These are phyloP conservation scores for Cylindrotheca fusiformis DNA, from an alignment of 108 stramenopile genomes.

Conservation along the genomic window DNA sequence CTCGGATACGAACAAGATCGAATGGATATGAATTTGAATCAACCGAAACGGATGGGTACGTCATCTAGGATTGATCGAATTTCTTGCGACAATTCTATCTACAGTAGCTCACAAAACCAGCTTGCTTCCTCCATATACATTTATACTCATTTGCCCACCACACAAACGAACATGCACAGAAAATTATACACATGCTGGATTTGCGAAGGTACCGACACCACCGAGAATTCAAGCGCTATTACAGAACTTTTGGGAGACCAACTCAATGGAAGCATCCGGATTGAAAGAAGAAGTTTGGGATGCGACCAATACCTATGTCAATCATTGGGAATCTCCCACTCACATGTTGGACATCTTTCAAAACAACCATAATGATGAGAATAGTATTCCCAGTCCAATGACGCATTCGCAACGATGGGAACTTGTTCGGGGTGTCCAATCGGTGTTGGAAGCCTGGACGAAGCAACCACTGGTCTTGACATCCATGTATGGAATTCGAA, in stretches of 20 bases:
- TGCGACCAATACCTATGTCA: conserved; percentile 68
- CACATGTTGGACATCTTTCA: conserved; percentile 39
- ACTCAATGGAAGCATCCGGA: conserved; percentile 6
- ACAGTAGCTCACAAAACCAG: too few relatives aligned
- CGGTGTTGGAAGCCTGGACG: conserved; percentile 77
- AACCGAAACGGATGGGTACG: conserved; percentile 32
- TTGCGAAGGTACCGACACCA: conserved; percentile 64
- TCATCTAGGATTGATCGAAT: too few relatives aligned
- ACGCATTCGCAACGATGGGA: conserved; percentile 30
- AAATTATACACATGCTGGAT: conserved; percentile 73
- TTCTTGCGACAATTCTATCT: too few relatives aligned
- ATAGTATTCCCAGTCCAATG: too few relatives aligned
- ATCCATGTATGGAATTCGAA: conserved; percentile 88
- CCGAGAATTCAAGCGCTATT: conserved; percentile 25
- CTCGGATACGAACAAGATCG: conserved; percentile 47
- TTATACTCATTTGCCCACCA: too few relatives aligned
- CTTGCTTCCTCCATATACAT: too few relatives aligned
- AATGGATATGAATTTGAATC: conserved; percentile 58
- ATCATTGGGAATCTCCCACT: conserved; percentile 77
- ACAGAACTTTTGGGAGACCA: conserved; percentile 42
- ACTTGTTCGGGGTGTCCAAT: conserved; percentile 31
- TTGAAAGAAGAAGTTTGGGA: conserved; percentile 56
- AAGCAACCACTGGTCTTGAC: conserved; percentile 69
- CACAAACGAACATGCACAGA: too few relatives aligned
- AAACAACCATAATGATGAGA: conserved; percentile 22